Evolutionary conservation across 2,329 filamentous ascomycete genomes (phyloP), one percentile per base, ranked within the genome.

Genomic region (Colletotrichum cuscutae): DNA sequence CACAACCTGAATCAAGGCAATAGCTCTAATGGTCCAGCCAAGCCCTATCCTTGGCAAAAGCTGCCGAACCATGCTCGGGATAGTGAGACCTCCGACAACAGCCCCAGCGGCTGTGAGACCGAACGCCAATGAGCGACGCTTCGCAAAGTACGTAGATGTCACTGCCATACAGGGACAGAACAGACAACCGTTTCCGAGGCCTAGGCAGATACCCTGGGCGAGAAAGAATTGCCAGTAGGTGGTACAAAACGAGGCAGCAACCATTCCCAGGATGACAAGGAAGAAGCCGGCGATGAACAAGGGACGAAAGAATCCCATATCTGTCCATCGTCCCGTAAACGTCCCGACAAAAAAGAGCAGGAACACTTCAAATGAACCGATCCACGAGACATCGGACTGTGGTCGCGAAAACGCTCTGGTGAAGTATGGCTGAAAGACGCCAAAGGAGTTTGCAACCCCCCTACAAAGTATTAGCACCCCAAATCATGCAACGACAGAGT

Each of bases 141-240:
- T 85, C 63, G 81, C 83, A 78, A 93, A 94, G 76, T 94, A 94
- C 7, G 92, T 91, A 1, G 91, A 89, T 1, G 94, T 82, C 5
- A 93, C 87, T 1, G 92, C 89, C 54, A 94, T 86, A 54, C 87
- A 85, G 0, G 92, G 90, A 61, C 91, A 88, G 80, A 92, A 94
- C 6, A 93, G 81, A 73, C 86, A 89, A 3, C 91, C 91, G 68
- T 88, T 88, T 1, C 89, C 91, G 0, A 91, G 67, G 0, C 89
- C 89, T 69, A 87, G 81, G 65, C 86, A 86, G 7, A 90, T 71
- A 3, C 90, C 89, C 77, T 90, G 89, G 0, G 86, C 81, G 0
- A 90, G 80, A 15, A 91, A 78, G 1, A 90, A 78, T 67, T 91
- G 89, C 85, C 86, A 90, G 81, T 90, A 91, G 28, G 81, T 74